Conservation (phyloP, 2,329 filamentous ascomycete genomes). For the Alternaria brassicae region DNA sequence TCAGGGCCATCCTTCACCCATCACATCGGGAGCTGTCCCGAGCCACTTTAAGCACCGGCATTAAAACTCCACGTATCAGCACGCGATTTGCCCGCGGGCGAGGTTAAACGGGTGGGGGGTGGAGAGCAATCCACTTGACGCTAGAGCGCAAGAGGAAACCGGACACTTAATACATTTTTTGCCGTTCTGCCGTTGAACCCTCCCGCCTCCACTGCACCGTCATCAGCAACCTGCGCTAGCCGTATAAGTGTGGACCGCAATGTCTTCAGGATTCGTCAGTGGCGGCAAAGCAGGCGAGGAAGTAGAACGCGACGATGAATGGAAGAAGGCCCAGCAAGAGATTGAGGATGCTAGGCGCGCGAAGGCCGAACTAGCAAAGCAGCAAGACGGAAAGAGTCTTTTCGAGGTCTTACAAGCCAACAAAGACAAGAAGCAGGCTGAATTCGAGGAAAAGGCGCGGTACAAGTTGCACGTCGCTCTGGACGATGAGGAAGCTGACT, state of each 20-base stretch:
- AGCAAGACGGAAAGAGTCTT: constrained; percentile 66
- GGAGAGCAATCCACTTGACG: neutral
- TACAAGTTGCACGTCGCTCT: constrained; percentile 80
- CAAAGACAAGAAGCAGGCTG: constrained; percentile 86
- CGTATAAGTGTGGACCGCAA: constrained; percentile 21
- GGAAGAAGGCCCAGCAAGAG: constrained; percentile 70
- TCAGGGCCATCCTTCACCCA: constrained; percentile 14
- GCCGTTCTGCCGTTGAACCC: constrained; percentile 5
- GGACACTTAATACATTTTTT: constrained; percentile 9
- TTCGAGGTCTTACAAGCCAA: constrained; percentile 82
- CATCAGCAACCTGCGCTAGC: constrained; percentile 19
- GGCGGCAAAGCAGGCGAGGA: constrained; percentile 57
- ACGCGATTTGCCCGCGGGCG: constrained; percentile 15
- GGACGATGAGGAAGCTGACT: constrained; percentile 81
- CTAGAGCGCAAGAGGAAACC: constrained; percentile 19
- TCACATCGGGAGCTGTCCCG: neutral
- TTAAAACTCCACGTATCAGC: constrained; percentile 15
- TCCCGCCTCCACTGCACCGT: neutral
- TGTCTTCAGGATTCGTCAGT: constrained; percentile 61
- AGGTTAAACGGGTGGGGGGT: constrained; percentile 7
- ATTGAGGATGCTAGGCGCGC: constrained; percentile 67
- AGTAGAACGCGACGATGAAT: constrained; percentile 60
- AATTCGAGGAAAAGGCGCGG: constrained; percentile 75
- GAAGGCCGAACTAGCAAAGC: constrained; percentile 60
- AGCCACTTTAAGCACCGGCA: constrained; percentile 17